Conservation (phyloP, 139 green algal genomes). For the Chlorella vulgaris region DNA sequence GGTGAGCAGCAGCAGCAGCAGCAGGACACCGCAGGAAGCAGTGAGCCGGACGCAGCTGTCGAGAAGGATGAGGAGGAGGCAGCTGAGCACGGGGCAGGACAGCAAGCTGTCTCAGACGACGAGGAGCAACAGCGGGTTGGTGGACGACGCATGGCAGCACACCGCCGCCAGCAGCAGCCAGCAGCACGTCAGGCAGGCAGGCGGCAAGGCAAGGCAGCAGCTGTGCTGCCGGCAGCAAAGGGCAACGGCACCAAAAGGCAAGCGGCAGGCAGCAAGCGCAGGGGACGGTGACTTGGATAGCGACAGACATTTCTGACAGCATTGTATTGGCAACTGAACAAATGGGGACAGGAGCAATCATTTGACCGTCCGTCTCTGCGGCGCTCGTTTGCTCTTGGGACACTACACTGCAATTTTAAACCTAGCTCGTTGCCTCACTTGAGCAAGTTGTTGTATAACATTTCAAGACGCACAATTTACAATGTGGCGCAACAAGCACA, state of each 20-base stretch:
- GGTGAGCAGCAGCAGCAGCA: background rate
- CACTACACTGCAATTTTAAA: too few relatives aligned
- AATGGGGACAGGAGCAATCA: too few relatives aligned
- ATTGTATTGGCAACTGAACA: background rate
- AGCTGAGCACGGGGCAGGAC: background rate
- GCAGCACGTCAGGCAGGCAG: background rate
- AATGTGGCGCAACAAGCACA: too few relatives aligned
- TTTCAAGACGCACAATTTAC: too few relatives aligned
- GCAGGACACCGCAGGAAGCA: background rate
- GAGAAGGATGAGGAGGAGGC: background rate
- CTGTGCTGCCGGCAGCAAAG: background rate
- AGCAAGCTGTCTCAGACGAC: background rate
- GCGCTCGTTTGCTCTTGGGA: too few relatives aligned
- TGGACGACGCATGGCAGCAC: background rate
- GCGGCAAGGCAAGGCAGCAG: background rate
- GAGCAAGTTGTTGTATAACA: too few relatives aligned
- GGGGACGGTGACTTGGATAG: background rate
- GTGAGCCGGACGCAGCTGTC: background rate
- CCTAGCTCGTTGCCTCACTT: too few relatives aligned
- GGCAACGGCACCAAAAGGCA: slow-evolving; percentile 1
- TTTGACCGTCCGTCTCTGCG: too few relatives aligned
- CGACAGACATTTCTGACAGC: background rate
- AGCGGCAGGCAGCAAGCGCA: slow-evolving; percentile 8
- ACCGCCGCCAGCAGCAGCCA: background rate
- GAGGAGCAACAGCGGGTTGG: background rate